phyloP scores from a whole-genome alignment of 2,329 filamentous ascomycete genomes.

The Huntiella bhutanensis region DNA sequence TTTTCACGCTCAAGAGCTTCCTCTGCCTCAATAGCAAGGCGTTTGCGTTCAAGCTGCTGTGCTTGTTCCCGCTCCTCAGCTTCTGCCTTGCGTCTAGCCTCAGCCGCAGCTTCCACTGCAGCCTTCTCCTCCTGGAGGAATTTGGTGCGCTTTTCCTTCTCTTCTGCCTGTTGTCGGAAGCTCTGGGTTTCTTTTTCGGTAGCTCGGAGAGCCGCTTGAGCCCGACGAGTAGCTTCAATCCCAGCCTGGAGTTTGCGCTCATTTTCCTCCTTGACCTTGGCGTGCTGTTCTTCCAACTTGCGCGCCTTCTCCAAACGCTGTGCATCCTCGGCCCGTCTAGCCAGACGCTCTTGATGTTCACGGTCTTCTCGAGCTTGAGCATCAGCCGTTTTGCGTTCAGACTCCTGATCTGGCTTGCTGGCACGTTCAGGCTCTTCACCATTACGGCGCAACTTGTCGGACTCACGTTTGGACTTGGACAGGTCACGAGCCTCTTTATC shows the following conservation, averaged over 20 bases:
- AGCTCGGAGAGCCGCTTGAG: not conserved
- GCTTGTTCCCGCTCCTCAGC: conserved; percentile 18
- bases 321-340: conserved; percentile 13
- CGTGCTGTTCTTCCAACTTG: not conserved
- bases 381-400: conserved; percentile 16
- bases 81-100: conserved; percentile 16
- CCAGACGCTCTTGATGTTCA: conserved; percentile 15
- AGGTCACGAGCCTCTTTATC: too few relatives aligned
- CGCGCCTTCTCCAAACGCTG: not conserved
- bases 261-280: not conserved
- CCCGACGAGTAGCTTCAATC: not conserved
- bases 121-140: not conserved
- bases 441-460: conserved; percentile 7
- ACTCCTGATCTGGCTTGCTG: conserved; percentile 21
- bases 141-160: conserved; percentile 12
- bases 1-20: conserved; percentile 27
- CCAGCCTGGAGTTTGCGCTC: not conserved
- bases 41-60: conserved; percentile 19
- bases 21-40: too few relatives aligned
- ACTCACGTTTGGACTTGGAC: too few relatives aligned
- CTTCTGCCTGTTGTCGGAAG: conserved; percentile 19
- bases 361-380: conserved; percentile 13
- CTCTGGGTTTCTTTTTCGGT: not conserved
- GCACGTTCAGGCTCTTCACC: conserved; percentile 14
- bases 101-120: conserved; percentile 11